These are phyloP conservation scores for Aureobasidium sp. DNA, from an alignment of 2,329 filamentous ascomycete species.

Conservation along the genomic window DNA sequence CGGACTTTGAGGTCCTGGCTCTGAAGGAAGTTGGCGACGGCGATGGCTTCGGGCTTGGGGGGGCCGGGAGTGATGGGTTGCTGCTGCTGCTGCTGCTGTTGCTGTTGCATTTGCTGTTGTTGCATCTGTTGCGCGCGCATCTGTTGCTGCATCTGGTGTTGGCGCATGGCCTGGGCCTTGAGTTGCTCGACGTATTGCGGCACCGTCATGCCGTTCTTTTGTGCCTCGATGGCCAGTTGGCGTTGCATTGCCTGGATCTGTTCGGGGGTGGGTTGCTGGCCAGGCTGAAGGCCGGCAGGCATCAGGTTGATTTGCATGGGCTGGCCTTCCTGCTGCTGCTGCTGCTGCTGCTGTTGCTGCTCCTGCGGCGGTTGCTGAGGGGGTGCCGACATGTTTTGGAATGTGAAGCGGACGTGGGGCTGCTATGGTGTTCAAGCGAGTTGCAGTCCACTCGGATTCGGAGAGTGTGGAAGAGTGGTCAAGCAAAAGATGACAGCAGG, in stretches of 20 bases:
- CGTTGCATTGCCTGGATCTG: conserved; percentile 80
- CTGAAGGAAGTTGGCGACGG: conserved; percentile 81
- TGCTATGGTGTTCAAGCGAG: too few species aligned
- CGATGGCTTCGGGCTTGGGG: conserved; percentile 80
- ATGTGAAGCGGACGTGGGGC: too few species aligned
- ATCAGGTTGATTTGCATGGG: conserved; percentile 8
- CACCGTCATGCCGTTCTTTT: conserved; percentile 76
- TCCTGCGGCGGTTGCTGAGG: conserved; percentile 12
- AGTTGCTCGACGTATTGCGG: conserved; percentile 66
- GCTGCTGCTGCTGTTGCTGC: conserved; percentile 13
- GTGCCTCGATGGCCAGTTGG: conserved; percentile 73
- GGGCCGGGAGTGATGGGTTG: conserved; percentile 70
- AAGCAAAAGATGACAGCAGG: not conserved
- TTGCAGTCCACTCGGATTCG: not conserved
- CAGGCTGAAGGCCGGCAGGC: conserved; percentile 26
- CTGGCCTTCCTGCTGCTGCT: conserved; percentile 4
- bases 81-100: conserved; percentile 36
- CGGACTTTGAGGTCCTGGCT: conserved; percentile 79
- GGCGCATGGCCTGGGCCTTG: conserved; percentile 48
- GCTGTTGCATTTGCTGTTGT: conserved; percentile 23
- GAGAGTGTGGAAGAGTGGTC: not conserved
- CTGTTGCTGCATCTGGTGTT: conserved; percentile 46
- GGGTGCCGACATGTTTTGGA: conserved; percentile 20
- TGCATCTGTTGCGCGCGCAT: conserved; percentile 31
- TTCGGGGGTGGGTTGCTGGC: conserved; percentile 63